Base-by-base conservation (phyloP, 305 asterid genomes). In the Ruellia speciosa region DNA sequence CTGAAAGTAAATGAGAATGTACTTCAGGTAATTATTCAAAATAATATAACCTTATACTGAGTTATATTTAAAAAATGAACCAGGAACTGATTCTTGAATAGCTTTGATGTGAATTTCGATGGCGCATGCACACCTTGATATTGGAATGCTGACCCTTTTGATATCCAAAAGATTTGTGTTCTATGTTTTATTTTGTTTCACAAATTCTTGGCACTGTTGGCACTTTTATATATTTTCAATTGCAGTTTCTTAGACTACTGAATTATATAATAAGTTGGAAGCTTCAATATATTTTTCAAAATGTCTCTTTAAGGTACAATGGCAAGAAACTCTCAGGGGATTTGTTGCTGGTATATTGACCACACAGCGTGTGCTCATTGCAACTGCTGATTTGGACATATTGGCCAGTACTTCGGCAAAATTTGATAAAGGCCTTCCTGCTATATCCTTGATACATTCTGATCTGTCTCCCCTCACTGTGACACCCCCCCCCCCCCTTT, bases 241-340 rank as follows among this genome's bases (percentile, higher is more conserved):
- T 18, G 16, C 24, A 64, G 46, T 35, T 14, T 20, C 33, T 18
- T 7, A 33, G 56, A 52, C 15, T 18, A 12, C 3, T 4, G 3
- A 43, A n/a, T 20, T 31, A 33, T 49, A 4, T 58, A 24, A 12
- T 65, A 13, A 52, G 63, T 53, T 59, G 34, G 56, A 59, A 75
- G 69, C 56, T 67, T 65, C 72, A 48, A 70, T 59, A 52, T 65
- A 43, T 57, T 62, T 60, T 67, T 55, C 48, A 47, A 54, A 52
- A 63, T 54, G 39, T 79, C 50, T 60, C 62, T 54, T 75, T 45
- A 93, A n/a, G 99, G 94, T 89, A 67, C 95, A 84, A 75, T 88
- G 99, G 99, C 99, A 93, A 81, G 99, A 86, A 74, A 93, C 97
- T 63, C 95, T 81, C 62, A 86, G 99, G 83, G 99, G 97, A 62